Evolutionary conservation across 306 rosid genomes (phyloP).

Genomic region (Albizia julibrissin): DNA sequence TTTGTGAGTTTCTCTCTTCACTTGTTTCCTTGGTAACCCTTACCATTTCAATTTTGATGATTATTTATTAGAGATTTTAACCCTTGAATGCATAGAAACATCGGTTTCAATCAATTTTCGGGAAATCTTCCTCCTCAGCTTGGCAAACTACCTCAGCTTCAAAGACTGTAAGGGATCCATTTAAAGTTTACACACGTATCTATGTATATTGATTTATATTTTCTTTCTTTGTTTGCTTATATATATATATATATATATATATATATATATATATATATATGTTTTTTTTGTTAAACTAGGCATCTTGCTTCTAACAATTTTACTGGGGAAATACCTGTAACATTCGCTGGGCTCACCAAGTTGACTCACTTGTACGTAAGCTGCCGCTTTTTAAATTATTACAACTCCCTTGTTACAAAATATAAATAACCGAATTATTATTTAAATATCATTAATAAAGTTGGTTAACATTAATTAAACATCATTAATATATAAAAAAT

Average conservation of each 20-base stretch:
- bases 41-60: neutral
- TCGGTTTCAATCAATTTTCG: slow-evolving; percentile 55
- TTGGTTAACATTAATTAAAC: too few relatives aligned
- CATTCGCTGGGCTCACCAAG: neutral
- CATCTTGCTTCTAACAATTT: slow-evolving; percentile 37
- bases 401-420: too few relatives aligned
- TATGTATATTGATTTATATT: neutral
- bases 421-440: too few relatives aligned
- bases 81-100: slow-evolving; percentile 26
- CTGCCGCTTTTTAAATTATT: neutral
- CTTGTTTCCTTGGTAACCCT: neutral
- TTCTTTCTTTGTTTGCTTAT: neutral
- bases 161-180: slow-evolving; percentile 49
- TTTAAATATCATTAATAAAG: too few relatives aligned
- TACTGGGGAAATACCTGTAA: slow-evolving; percentile 21
- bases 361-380: slow-evolving; percentile 35
- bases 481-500: too few relatives aligned
- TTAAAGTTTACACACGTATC: neutral
- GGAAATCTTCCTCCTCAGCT: slow-evolving; percentile 55
- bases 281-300: slow-evolving; percentile 33
- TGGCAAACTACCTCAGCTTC: slow-evolving; percentile 41
- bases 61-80: neutral
- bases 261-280: too few relatives aligned
- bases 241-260: too few relatives aligned
- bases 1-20: slow-evolving; percentile 42